Evolutionary conservation across 106 monocot species (phyloP), one percentile per base, ranked within the genome.

Genomic region (Dendrobium chrysotoxum): DNA sequence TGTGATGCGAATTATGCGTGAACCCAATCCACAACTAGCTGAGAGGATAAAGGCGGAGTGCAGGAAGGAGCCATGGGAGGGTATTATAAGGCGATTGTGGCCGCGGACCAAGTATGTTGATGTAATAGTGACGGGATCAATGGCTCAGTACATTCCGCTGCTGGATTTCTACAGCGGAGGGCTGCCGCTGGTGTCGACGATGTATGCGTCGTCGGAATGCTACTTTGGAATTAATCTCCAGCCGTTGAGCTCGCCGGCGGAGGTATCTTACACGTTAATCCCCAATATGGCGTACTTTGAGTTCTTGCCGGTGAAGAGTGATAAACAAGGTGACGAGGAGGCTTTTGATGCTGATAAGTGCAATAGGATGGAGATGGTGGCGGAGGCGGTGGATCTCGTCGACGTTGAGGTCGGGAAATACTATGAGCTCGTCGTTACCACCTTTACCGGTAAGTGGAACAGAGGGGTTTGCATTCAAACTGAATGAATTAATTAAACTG

Each of bases 201-300:
- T 92, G 95, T 95, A 95, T 78, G 95, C 95, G 10, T 95, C 95
- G 0, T 92, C 92, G 3, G 95, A 95, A 75, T 92, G 92, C 87
- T 95, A 95, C 86, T 95, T 95, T 84, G 95, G 95, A 31, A 83
- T 95, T 75, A 95, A 95, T 67, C 87, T 95, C 75, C 78, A 78
- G 23, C 95, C 95, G 18, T 90, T 95, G 81, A 85, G 85, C 72
- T 31, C 73, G 10, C 90, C 87, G 0, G 87, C 87, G 11, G 85
- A 90, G 72, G 85, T 90, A 0, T 16, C 41, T 4, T 75, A 75
- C n/a, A 44, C 42, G 0, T 41, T 75, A 0, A 4, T 75, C 6
- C 77, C 87, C 7, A 90, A 87, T 83, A 90, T 90, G 90, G 85
- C 54, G 70, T 90, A 87, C 83, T 87, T 90, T 72, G 90, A 90